Percentiles rank a stretch among this genome's conserved stretches.
These are phyloP conservation scores for Rhododendron ferrugineum DNA, from an alignment of 148 eudicot genomes.

Conservation along the genomic window DNA sequence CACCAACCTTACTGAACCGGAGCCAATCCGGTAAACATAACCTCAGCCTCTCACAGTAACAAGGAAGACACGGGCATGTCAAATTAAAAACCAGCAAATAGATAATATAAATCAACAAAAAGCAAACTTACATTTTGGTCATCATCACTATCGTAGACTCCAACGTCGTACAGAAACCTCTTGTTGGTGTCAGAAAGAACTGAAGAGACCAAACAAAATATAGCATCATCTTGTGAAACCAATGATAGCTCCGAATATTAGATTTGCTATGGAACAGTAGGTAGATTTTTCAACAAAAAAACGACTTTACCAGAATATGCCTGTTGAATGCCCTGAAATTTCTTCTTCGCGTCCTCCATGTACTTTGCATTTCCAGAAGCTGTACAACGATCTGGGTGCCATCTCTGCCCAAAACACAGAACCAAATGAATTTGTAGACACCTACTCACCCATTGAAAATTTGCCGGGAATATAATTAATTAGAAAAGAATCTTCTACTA, in stretches of 20 bases:
- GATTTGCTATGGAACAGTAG: background rate
- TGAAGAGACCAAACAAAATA: constrained; percentile 16
- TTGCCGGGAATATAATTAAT: background rate
- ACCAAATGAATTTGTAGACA: background rate
- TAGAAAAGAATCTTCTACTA: background rate
- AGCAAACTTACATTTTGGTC: constrained; percentile 58
- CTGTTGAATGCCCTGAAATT: constrained; percentile 69
- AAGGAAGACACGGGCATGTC: background rate
- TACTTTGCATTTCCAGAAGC: constrained; percentile 46
- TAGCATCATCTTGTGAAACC: constrained; percentile 14
- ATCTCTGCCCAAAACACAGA: constrained; percentile 34
- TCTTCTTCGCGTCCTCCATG: constrained; percentile 64
- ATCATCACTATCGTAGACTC: constrained; percentile 62
- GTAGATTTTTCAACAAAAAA: background rate
- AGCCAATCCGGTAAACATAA: background rate
- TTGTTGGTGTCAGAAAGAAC: constrained; percentile 73
- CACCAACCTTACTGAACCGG: background rate
- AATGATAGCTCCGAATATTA: background rate
- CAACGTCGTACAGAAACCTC: constrained; percentile 82
- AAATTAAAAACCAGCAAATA: background rate
- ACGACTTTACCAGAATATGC: constrained; percentile 69
- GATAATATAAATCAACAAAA: background rate
- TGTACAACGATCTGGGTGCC: constrained; percentile 95
- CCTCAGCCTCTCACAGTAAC: background rate
- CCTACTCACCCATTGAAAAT: background rate